Base-by-base conservation (phyloP, 2,329 filamentous ascomycete genomes). In the Epicoccum nigrum region DNA sequence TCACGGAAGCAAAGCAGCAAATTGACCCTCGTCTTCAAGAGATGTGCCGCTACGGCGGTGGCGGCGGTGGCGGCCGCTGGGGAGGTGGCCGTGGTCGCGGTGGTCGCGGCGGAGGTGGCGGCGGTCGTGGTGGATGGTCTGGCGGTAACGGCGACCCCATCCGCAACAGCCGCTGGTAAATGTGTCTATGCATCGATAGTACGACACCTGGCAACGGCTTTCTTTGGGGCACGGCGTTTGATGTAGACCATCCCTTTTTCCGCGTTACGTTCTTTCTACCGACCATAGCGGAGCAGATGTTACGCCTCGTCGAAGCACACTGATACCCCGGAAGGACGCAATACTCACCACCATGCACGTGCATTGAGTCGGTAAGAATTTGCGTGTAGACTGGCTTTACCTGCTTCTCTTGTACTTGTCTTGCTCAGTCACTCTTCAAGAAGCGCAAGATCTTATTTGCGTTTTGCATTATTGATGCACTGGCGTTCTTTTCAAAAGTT, bases 1-100 rank as follows among this genome's bases (percentile, higher is more conserved):
- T 99, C 65, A 87, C 87, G 72, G 94, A 99, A 79, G 92, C 94
- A 63, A 97, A 97, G 82, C 94, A 99, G 81, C 88, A 95, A 78
- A 92, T 99, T 76, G 94, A 97, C 70, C 94, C 94, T 71, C 89
- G 92, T 75, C 88, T 99, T 59, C 86, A 87, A 59, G 94, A 99
- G 82, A 97, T 99, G 94, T 87, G 86, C 65, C 89, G 94, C 75
- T 97, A 92, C 73, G 86, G 91, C 63, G 90, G 92, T 58, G 90
- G 90, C 51, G 89, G 89, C 45, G 85, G 88, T 59, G 85, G 88
- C 62, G 74, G 80, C 63, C 83, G 88, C 59, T 87, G 84, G 68
- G 85, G 88, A 68, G 86, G 83, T 67, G 78, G 84, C 63, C 80
- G 89, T 67, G 87, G 87, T 72, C 83, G 87, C 67, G 85, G 89